Conservation (phyloP, 106 monocot genomes). For the Dioscorea zingiberensis region DNA sequence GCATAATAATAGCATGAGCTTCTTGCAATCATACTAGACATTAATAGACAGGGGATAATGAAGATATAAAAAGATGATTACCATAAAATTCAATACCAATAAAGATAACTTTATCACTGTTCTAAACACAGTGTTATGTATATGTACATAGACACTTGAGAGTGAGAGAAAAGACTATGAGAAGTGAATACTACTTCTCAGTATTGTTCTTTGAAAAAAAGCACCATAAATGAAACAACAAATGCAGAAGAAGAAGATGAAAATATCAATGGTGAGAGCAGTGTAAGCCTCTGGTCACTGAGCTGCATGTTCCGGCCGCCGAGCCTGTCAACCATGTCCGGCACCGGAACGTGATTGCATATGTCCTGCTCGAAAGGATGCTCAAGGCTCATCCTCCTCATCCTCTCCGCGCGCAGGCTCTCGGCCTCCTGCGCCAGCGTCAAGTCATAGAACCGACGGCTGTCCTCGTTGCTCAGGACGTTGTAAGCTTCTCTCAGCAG, state of each 20-base stretch:
- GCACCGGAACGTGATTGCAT: conserved; percentile 43
- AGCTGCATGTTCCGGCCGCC: conserved; percentile 83
- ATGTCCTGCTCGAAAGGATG: conserved; percentile 64
- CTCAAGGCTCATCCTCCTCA: conserved; percentile 60
- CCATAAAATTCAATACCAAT: too few relatives aligned
- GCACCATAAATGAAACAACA: conserved; percentile 49
- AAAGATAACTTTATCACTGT: too few relatives aligned
- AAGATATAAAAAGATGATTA: too few relatives aligned
- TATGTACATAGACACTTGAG: too few relatives aligned
- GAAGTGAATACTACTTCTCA: background rate
- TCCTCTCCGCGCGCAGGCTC: conserved; percentile 44
- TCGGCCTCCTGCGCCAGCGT: conserved; percentile 77
- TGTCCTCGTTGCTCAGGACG: conserved; percentile 64
- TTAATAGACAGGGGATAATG: too few relatives aligned
- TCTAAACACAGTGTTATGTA: too few relatives aligned
- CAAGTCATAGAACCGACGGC: conserved; percentile 82
- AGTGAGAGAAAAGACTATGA: too few relatives aligned
- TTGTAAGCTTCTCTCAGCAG: conserved; percentile 85
- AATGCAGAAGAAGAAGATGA: conserved; percentile 58
- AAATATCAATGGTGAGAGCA: conserved; percentile 64
- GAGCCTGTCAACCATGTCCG: conserved; percentile 83
- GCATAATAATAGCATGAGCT: too few relatives aligned
- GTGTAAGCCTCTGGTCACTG: conserved; percentile 71
- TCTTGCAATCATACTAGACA: too few relatives aligned
- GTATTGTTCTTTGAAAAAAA: conserved; percentile 62